Evolutionary conservation across 2,329 filamentous ascomycete genomes (phyloP).

Genomic region (Xylariaceae sp.): DNA sequence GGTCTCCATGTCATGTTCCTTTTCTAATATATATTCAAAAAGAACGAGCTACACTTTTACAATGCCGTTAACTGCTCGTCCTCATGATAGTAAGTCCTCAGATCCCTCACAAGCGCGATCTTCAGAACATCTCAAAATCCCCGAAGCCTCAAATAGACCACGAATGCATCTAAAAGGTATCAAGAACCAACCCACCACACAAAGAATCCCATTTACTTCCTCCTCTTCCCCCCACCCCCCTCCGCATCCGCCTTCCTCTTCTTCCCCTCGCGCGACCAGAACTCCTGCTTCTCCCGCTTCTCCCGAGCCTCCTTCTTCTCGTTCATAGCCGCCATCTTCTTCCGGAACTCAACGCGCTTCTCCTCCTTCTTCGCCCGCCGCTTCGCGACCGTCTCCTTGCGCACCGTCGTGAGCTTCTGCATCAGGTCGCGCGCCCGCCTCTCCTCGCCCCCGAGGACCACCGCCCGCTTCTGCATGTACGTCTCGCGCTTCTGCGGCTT

Average conservation of each 20-base stretch:
- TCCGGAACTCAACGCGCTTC: conserved; percentile 71
- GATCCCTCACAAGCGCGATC: too few species aligned
- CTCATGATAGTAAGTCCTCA: too few species aligned
- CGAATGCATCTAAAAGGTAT: too few species aligned
- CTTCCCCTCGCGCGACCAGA: conserved; percentile 86
- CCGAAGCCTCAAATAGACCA: too few species aligned
- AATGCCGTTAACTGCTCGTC: too few species aligned
- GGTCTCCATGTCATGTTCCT: too few species aligned
- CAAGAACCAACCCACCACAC: too few species aligned
- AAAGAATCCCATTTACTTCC: conserved; percentile 5
- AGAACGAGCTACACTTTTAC: too few species aligned
- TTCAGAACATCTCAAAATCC: too few species aligned
- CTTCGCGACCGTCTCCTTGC: conserved; percentile 88
- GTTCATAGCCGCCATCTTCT: conserved; percentile 74
- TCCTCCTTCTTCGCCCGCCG: conserved; percentile 82
- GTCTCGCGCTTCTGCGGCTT: conserved; percentile 75
- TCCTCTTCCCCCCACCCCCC: conserved; percentile 39
- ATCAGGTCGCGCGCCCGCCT: conserved; percentile 82
- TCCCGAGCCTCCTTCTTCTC: conserved; percentile 85
- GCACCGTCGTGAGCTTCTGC: conserved; percentile 85
- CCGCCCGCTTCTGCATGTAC: conserved; percentile 92
- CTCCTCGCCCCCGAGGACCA: conserved; percentile 82
- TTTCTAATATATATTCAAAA: too few species aligned
- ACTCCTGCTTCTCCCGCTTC: conserved; percentile 89
- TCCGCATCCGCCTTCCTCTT: conserved; percentile 48